Percentiles rank a stretch among this genome's conserved stretches.
phyloP scores from a whole-genome alignment of 345 rosid genomes.

The Pistacia atlantica region DNA sequence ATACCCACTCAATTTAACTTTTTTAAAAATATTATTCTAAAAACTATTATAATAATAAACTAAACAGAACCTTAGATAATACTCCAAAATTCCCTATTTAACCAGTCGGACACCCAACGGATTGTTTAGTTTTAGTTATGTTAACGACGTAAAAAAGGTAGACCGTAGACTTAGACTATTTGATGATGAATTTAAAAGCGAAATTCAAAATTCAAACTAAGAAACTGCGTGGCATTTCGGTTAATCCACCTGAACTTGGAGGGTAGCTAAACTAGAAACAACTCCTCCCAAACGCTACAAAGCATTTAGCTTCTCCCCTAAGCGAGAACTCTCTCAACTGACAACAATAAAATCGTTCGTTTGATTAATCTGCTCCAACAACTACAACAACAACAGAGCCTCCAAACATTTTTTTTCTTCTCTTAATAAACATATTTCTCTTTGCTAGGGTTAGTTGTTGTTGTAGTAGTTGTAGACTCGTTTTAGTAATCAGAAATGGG shows the following conservation, averaged over 20 bases:
- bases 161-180: too few species aligned
- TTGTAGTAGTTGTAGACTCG: background rate
- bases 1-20: too few species aligned
- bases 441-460: constrained; percentile 7
- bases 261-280: constrained; percentile 17
- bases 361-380: background rate
- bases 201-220: constrained; percentile 14
- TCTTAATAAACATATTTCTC: background rate
- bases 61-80: too few species aligned
- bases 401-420: background rate
- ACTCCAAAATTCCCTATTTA: too few species aligned
- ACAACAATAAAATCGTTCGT: constrained; percentile 1
- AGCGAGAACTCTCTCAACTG: constrained; percentile 16
- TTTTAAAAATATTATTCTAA: too few species aligned
- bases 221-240: constrained; percentile 40
- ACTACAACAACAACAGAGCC: background rate
- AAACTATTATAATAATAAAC: too few species aligned
- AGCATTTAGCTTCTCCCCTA: constrained; percentile 24
- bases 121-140: too few species aligned
- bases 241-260: constrained; percentile 25
- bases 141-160: too few species aligned
- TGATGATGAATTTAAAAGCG: background rate
- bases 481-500: constrained; percentile 35
- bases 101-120: too few species aligned
- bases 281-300: background rate